Evolutionary conservation across 2,329 filamentous ascomycete species (phyloP).

Genomic region (Pyricularia pennisetigena): DNA sequence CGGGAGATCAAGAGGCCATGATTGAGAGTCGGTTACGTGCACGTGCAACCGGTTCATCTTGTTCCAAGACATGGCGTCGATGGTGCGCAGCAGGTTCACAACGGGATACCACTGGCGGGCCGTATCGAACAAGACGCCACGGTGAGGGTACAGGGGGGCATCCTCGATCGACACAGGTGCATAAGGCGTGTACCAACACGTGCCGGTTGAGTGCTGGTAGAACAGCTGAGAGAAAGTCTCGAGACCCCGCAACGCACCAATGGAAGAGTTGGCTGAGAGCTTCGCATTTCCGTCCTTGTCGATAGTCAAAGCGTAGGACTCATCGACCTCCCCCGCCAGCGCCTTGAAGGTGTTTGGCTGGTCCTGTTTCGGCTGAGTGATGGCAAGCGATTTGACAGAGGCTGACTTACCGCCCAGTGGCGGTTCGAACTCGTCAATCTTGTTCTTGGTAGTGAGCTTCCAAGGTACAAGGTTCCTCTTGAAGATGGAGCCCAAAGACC

Average conservation of each 20-base stretch:
- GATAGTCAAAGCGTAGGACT: constrained; percentile 63
- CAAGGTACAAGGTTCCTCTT: constrained; percentile 63
- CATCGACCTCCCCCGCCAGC: constrained; percentile 55
- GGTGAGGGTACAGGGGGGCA: constrained; percentile 62
- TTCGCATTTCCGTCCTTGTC: constrained; percentile 45
- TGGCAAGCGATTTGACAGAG: constrained; percentile 47
- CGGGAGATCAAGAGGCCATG: constrained; percentile 77
- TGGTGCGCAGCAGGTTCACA: constrained; percentile 59
- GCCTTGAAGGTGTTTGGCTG: constrained; percentile 46
- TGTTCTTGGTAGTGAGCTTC: constrained; percentile 59
- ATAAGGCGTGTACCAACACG: constrained; percentile 54
- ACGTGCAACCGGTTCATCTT: constrained; percentile 79
- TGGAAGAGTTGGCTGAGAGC: constrained; percentile 55
- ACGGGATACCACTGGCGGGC: constrained; percentile 62
- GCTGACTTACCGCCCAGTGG: constrained; percentile 23
- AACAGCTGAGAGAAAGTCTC: constrained; percentile 75
- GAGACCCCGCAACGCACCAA: constrained; percentile 62
- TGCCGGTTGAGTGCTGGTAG: constrained; percentile 54
- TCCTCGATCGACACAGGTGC: constrained; percentile 68
- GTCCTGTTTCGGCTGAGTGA: constrained; percentile 51
- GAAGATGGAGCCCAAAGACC: constrained; percentile 56
- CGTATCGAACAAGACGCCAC: constrained; percentile 73
- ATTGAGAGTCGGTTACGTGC: constrained; percentile 75
- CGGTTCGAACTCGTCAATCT: constrained; percentile 54
- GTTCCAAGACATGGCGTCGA: constrained; percentile 68